Conservation (phyloP, 1,284 basidiomycete genomes). For the Fomitopsis betulina region DNA sequence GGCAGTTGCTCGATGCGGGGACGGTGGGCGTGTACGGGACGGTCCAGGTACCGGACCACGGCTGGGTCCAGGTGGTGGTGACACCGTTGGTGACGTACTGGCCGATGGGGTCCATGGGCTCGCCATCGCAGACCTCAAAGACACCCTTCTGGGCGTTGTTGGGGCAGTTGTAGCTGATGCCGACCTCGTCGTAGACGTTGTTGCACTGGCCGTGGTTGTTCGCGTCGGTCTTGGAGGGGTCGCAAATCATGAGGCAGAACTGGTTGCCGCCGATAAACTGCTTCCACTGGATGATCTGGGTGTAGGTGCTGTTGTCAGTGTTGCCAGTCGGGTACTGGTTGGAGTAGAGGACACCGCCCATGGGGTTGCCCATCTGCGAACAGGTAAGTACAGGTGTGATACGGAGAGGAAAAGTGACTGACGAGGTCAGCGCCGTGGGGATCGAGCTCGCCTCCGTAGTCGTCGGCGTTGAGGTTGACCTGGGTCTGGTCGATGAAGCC, state of each 20-base stretch:
- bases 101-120: constrained; percentile 57
- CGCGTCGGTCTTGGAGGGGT: constrained; percentile 31
- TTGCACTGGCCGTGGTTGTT: constrained; percentile 40
- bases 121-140: constrained; percentile 49
- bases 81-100: constrained; percentile 44
- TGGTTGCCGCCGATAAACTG: constrained; percentile 44
- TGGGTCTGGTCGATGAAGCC: constrained; percentile 59
- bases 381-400: neutral
- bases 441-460: constrained; percentile 68
- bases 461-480: constrained; percentile 49
- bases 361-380: constrained; percentile 43
- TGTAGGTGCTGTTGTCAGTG: constrained; percentile 29
- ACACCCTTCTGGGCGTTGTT: constrained; percentile 32
- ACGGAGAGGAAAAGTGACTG: constrained; percentile 10
- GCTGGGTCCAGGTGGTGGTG: constrained; percentile 51
- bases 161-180: constrained; percentile 46
- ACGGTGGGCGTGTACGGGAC: constrained; percentile 59
- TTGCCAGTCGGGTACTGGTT: constrained; percentile 36
- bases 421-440: constrained; percentile 40
- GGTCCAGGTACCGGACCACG: constrained; percentile 50
- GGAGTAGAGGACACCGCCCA: constrained; percentile 48
- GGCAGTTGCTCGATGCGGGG: constrained; percentile 63
- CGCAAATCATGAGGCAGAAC: constrained; percentile 54
- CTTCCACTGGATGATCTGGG: constrained; percentile 43
- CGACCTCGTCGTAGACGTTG: constrained; percentile 46